Conservation (phyloP, 2,329 filamentous ascomycete genomes). For the Epichloe sibirici region DNA sequence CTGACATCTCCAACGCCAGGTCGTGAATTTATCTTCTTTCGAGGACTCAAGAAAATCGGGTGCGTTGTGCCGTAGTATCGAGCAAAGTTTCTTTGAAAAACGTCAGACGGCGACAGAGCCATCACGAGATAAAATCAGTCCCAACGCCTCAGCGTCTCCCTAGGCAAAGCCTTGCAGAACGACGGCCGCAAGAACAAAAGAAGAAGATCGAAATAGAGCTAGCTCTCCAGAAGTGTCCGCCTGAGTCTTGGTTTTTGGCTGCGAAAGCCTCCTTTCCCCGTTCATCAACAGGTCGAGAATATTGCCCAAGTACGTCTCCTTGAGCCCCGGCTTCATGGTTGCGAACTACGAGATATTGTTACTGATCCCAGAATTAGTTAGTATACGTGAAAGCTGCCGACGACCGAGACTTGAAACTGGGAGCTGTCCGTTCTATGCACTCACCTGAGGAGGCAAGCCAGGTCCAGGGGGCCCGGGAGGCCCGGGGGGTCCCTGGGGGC, state of each 20-base stretch:
- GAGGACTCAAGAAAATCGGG: conserved; percentile 19
- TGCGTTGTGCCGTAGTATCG: conserved; percentile 16
- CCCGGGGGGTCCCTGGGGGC: conserved; percentile 24
- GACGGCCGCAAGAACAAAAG: conserved; percentile 13
- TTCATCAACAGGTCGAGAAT: neutral
- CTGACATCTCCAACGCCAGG: conserved; percentile 29
- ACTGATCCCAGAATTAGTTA: conserved; percentile 3
- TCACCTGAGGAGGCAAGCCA: conserved; percentile 28
- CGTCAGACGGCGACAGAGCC: conserved; percentile 10
- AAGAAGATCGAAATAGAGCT: conserved; percentile 13
- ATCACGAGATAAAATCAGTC: conserved; percentile 15
- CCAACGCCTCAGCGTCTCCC: conserved; percentile 18
- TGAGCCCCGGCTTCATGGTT: too few relatives aligned
- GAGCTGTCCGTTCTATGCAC: conserved; percentile 6
- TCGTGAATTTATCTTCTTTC: conserved; percentile 19
- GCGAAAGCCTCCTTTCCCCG: neutral
- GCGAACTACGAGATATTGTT: neutral
- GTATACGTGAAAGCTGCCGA: neutral
- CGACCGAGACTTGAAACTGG: neutral
- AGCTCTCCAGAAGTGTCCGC: conserved; percentile 6
- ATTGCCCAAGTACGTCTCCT: too few relatives aligned
- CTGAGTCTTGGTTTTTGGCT: conserved; percentile 2
- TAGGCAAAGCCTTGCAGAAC: conserved; percentile 11
- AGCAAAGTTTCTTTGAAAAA: conserved; percentile 14
- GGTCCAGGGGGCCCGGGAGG: conserved; percentile 25